Evolutionary conservation across 352 stramenopile genomes (phyloP).

Genomic region (Phytophthora pisi): DNA sequence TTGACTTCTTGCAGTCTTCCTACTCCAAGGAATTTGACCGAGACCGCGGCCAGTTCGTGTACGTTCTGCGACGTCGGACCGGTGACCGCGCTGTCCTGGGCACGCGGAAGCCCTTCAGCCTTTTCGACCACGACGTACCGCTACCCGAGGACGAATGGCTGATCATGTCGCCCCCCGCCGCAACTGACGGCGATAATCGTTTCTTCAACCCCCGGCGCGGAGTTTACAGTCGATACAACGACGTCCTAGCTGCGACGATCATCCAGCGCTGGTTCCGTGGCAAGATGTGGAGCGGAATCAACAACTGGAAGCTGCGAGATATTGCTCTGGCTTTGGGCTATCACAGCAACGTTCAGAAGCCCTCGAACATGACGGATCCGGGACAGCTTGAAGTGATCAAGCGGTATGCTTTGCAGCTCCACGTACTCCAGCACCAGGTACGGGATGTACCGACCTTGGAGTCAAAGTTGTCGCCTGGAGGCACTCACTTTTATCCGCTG

Average conservation of each 20-base stretch:
- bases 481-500: neutral
- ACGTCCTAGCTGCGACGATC: conserved; percentile 31
- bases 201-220: conserved; percentile 61
- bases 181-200: neutral
- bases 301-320: conserved; percentile 45
- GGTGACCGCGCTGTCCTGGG: conserved; percentile 10
- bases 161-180: conserved; percentile 4
- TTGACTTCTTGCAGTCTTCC: conserved; percentile 21
- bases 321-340: conserved; percentile 47
- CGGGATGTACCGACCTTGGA: neutral
- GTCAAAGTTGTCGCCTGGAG: neutral
- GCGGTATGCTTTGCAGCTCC: conserved; percentile 49
- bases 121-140: conserved; percentile 52
- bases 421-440: conserved; percentile 63
- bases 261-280: conserved; percentile 67
- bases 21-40: conserved; percentile 61
- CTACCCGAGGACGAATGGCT: conserved; percentile 57
- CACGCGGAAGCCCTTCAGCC: conserved; percentile 49
- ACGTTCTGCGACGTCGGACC: conserved; percentile 26
- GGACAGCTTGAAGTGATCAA: conserved; percentile 42
- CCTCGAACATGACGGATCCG: conserved; percentile 14
- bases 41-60: conserved; percentile 36
- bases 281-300: conserved; percentile 58
- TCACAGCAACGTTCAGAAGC: conserved; percentile 34
- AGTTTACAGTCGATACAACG: conserved; percentile 46